Evolutionary conservation across 2,329 filamentous ascomycete genomes (phyloP), one percentile per base, ranked within the genome.

Genomic region (Hymenoscyphus fraxineus): DNA sequence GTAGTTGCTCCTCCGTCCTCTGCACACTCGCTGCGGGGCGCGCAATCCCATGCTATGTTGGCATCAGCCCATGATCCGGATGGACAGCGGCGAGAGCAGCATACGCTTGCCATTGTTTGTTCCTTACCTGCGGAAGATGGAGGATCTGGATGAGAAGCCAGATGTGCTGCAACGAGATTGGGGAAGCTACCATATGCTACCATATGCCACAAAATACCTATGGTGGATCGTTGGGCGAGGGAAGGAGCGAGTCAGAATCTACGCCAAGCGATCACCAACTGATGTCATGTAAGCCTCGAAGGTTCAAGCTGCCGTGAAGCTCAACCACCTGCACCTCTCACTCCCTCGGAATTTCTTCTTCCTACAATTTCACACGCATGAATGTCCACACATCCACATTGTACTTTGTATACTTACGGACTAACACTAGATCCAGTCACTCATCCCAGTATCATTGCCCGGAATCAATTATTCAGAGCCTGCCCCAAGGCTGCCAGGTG

Each of bases 41-140:
- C 73, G 91, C 85, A 76, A 96, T 84, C 75, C 92, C 92, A 84
- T 97, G 93, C 92, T 97, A 79, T 66, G 65, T 62, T 68, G 66
- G 66, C 61, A 71, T 72, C 74, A 75, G 74, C 69, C 65, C 64
- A 51, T 51, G 19, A 63, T 54, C 62, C 39, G n/a, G 27, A 44
- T 58, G 12, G 27, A 31, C 47, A 38, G 54, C 59, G 57, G 62
- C 63, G 61, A 62, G 57, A 63, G 54, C 55, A 60, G 65, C 73
- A 71, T 77, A 77, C 76, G 69, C 75, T 78, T 69, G 75, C 74
- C 76, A 78, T 78, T 47, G 66, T 73, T 31, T 54, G 54, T 19
- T 58, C 9, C 54, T 58, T 47, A 58, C 38, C 60, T 62, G 54
- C 6, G 27, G 59, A 60, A 38, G 58, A 19, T 35, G 3, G 9